Conservation (phyloP, 352 stramenopile genomes). For the Blastocystis sp. region DNA sequence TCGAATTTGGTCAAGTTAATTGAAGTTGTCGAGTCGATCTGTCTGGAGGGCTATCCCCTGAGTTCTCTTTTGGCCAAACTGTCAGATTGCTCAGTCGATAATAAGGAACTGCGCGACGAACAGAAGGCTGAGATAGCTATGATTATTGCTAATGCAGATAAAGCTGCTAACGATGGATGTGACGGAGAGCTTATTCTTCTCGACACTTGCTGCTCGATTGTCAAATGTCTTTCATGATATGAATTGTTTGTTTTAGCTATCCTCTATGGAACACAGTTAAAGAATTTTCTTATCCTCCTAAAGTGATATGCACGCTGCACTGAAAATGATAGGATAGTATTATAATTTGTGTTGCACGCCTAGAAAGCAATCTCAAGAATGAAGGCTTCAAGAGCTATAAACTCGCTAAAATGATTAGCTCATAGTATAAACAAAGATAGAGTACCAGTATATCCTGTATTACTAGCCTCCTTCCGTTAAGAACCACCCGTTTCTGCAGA, state of each 20-base stretch:
- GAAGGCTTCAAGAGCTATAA: background rate
- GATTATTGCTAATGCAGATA: constrained; percentile 22
- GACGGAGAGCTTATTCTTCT: constrained; percentile 33
- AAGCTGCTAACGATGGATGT: constrained; percentile 28
- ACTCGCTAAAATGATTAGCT: constrained; percentile 34
- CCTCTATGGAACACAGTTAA: background rate
- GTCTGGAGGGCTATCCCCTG: constrained; percentile 48
- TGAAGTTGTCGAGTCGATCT: background rate
- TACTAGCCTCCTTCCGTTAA: background rate
- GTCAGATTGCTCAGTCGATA: background rate
- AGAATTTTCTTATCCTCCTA: background rate
- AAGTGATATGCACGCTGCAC: background rate
- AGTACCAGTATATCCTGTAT: background rate
- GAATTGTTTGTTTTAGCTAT: background rate
- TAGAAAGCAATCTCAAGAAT: background rate
- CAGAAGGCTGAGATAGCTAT: constrained; percentile 23
- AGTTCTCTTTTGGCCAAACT: background rate
- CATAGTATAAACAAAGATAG: constrained; percentile 3
- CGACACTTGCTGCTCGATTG: constrained; percentile 19
- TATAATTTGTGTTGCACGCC: constrained; percentile 4
- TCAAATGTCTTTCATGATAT: background rate
- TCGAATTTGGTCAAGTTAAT: background rate
- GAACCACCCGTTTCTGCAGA: constrained; percentile 2
- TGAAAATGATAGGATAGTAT: constrained; percentile 48
- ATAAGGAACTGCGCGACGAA: background rate